Conservation (phyloP, 177 flowering plant species). For the Vitis hybrid region DNA sequence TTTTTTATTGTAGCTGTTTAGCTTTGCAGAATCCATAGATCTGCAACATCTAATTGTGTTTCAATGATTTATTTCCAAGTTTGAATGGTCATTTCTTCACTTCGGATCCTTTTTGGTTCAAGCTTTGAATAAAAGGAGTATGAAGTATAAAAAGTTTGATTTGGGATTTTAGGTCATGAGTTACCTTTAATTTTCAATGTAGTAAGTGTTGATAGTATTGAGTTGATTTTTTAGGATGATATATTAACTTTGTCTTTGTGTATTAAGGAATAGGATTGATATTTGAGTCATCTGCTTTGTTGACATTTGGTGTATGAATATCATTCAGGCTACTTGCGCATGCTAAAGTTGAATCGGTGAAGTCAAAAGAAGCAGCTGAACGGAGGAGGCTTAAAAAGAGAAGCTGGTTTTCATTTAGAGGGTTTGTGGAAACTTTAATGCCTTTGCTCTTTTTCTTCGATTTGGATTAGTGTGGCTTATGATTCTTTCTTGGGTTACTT, state of each 20-base stretch:
- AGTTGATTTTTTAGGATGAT: too few relatives aligned
- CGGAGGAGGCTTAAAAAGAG: slow-evolving; percentile 49
- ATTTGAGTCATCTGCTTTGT: not conserved
- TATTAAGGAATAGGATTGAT: not conserved
- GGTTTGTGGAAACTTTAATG: slow-evolving; percentile 47
- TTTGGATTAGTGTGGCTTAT: not conserved
- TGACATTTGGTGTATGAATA: slow-evolving; percentile 6
- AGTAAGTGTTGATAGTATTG: too few relatives aligned
- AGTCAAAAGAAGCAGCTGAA: slow-evolving; percentile 86
- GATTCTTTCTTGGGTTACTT: not conserved
- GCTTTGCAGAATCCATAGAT: too few relatives aligned
- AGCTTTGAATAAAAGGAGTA: too few relatives aligned
- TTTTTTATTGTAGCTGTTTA: too few relatives aligned
- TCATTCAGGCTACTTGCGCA: slow-evolving; percentile 90
- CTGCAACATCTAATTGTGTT: too few relatives aligned
- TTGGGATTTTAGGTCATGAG: too few relatives aligned
- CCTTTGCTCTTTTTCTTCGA: not conserved
- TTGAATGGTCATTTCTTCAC: too few relatives aligned
- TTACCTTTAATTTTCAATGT: too few relatives aligned
- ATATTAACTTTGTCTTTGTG: not conserved
- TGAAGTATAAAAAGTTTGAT: too few relatives aligned
- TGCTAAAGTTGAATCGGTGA: slow-evolving; percentile 92
- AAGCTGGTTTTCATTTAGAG: slow-evolving; percentile 89
- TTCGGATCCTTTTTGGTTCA: too few relatives aligned
- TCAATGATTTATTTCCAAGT: too few relatives aligned